Conservation (phyloP, 2,329 filamentous ascomycete species). For the Calonectria henricotiae region DNA sequence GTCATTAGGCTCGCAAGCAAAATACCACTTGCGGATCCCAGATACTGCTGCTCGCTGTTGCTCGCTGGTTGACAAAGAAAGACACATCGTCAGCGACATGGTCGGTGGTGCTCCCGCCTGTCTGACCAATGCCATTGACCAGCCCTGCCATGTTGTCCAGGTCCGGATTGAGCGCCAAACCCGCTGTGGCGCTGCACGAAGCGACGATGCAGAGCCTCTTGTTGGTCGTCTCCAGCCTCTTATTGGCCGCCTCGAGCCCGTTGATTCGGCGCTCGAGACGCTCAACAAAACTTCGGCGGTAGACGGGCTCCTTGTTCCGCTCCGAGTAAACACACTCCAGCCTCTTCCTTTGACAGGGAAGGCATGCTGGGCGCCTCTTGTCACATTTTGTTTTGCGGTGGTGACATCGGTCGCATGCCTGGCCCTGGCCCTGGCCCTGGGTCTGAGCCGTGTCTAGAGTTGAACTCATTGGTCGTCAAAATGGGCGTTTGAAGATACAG, state of each 20-base stretch:
- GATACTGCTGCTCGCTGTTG: slow-evolving; percentile 62
- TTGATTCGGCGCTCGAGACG: slow-evolving; percentile 49
- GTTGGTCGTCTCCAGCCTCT: slow-evolving; percentile 9
- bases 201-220: slow-evolving; percentile 23
- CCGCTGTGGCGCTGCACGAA: slow-evolving; percentile 31
- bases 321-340: slow-evolving; percentile 57
- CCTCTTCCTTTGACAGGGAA: slow-evolving; percentile 57
- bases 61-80: slow-evolving; percentile 58
- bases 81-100: slow-evolving; percentile 61
- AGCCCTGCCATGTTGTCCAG: background rate
- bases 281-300: slow-evolving; percentile 49
- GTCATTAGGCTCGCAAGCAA: slow-evolving; percentile 62
- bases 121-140: background rate
- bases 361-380: slow-evolving; percentile 58
- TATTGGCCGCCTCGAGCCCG: slow-evolving; percentile 14
- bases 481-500: slow-evolving; percentile 18
- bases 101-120: slow-evolving; percentile 14
- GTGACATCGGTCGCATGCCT: slow-evolving; percentile 61
- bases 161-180: background rate
- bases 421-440: slow-evolving; percentile 19
- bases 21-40: slow-evolving; percentile 61
- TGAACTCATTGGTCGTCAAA: slow-evolving; percentile 20
- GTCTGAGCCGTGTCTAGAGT: slow-evolving; percentile 19
- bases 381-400: slow-evolving; percentile 62
- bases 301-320: slow-evolving; percentile 49